Evolutionary conservation across 1,284 basidiomycete genomes (phyloP), one percentile per base, ranked within the genome.

Genomic region (Sutorius eximius): DNA sequence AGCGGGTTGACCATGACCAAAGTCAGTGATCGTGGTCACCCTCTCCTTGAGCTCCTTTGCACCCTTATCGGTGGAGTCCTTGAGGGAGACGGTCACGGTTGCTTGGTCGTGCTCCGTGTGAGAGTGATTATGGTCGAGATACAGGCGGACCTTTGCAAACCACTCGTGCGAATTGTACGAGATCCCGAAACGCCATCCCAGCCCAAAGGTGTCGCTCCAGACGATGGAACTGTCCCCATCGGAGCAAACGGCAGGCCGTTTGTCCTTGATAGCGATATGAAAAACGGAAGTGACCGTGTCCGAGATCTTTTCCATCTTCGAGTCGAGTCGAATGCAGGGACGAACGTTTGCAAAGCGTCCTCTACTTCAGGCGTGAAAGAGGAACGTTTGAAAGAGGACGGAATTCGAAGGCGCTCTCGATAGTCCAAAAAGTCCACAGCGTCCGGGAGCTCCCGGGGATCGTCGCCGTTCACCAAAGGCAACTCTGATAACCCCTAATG

Each of bases 141-240:
- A 56, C 24, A 71, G 12, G 34, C 54, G 50, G 46, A 71, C 52
- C 49, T 53, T 70, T 44, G 65, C 40, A 40, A 70, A 59, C 65
- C 68, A 69, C 38, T 52, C 57, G 34, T 40, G 29, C 1, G 27
- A 30, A 4, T 58, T 56, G 56, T 50, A 58, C 2, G 68, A 43
- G 22, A 68, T 50, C 3, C 69, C 66, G 8, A 68, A 49, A 1
- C 69, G 68, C 70, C 68, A 68, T 9, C 66, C 66, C 10, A 68
- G 6, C 1, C 66, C 66, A 51, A 71, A 71, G n/a, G 42, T 44
- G n/a, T 66, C 62, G 52, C 60, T 61, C 68, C 69, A 68, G 27
- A 60, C 48, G 42, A 45, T 56, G 15, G 56, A 3, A 15, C 41
- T 29, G 22, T 59, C 56, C 1, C 15, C 32, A 1, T 53, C 42